Evolutionary conservation across 306 rosid species (phyloP).

Genomic region (Rubus idaeus): DNA sequence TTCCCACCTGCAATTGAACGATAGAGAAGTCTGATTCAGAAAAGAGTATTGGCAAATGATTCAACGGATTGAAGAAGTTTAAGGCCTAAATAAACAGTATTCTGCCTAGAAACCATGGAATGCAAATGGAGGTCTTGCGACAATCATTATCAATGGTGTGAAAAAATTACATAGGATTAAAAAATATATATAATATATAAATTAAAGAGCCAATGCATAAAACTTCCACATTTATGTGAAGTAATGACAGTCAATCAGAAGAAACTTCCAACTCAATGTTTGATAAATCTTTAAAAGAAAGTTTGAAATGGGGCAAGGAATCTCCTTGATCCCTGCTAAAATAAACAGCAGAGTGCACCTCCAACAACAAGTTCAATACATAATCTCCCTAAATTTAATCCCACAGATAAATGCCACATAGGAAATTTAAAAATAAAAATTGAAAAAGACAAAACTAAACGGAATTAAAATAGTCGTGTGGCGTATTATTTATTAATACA

Average conservation of each 20-base stretch:
- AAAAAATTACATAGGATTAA: background rate
- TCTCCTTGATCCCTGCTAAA: background rate
- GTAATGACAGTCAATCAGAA: background rate
- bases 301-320: background rate
- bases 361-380: background rate
- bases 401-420: background rate
- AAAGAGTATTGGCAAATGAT: background rate
- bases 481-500: background rate
- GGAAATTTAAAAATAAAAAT: background rate
- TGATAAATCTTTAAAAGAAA: background rate
- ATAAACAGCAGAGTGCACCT: background rate
- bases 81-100: background rate
- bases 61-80: background rate
- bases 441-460: background rate
- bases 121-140: background rate
- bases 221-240: background rate
- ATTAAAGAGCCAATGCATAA: background rate
- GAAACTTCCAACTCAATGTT: background rate
- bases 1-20: conserved; percentile 74
- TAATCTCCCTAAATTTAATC: background rate
- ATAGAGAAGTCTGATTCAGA: conserved; percentile 19
- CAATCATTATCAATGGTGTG: background rate
- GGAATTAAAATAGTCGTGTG: background rate
- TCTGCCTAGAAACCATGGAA: background rate
- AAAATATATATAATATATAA: background rate